Conservation (phyloP, 257 asterid species). For the Gentiana straminea region DNA sequence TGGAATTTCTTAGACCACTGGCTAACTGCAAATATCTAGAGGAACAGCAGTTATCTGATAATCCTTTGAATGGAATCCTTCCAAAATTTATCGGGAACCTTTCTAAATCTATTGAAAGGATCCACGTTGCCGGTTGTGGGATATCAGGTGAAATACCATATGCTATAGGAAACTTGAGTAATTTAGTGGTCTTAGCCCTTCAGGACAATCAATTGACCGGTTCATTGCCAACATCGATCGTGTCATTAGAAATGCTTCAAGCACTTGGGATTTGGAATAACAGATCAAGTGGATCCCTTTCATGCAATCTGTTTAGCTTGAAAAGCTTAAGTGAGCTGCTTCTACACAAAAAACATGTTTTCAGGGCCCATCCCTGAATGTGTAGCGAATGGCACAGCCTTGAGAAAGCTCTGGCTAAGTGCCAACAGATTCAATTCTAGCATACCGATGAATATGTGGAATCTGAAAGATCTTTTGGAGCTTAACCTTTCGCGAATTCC, state of each 20-base stretch:
- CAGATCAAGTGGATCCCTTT: constrained; percentile 15
- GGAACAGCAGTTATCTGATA: neutral
- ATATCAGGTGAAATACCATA: constrained; percentile 16
- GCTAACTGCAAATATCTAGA: neutral
- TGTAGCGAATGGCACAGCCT: constrained; percentile 20
- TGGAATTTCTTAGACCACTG: neutral
- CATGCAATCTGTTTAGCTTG: constrained; percentile 14
- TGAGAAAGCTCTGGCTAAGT: constrained; percentile 15
- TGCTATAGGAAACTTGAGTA: constrained; percentile 23
- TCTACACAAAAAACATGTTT: constrained; percentile 16
- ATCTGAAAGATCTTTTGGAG: constrained; percentile 17
- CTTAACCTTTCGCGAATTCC: constrained; percentile 25
- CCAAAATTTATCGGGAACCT: constrained; percentile 21
- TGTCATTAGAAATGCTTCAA: constrained; percentile 13
- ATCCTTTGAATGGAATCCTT: constrained; percentile 14
- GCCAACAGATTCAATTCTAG: constrained; percentile 17
- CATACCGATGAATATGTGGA: constrained; percentile 17
- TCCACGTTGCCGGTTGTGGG: neutral
- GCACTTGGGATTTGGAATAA: constrained; percentile 6
- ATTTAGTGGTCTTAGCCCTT: constrained; percentile 8
- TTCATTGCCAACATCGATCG: constrained; percentile 9
- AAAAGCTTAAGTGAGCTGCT: constrained; percentile 4
- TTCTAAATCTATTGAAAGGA: constrained; percentile 7
- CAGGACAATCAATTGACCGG: constrained; percentile 19
- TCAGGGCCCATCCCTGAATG: constrained; percentile 21